phyloP scores from a whole-genome alignment of 495 filamentous ascomycete species.

The Xylaria scruposa region DNA sequence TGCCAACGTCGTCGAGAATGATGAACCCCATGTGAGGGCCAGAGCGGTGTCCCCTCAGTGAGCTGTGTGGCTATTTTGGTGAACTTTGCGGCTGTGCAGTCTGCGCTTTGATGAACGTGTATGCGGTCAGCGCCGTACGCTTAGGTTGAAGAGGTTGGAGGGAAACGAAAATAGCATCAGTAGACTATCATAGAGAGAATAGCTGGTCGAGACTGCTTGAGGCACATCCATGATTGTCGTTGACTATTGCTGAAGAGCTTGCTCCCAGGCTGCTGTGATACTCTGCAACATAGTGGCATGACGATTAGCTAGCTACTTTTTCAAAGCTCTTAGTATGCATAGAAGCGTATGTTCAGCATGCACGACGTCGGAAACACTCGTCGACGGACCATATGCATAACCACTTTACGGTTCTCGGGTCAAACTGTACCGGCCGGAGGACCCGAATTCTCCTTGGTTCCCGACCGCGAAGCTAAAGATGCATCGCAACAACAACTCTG shows the following conservation, averaged over 20 bases:
- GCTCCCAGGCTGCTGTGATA: not conserved
- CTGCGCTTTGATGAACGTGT: conserved; percentile 8
- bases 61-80: conserved; percentile 26
- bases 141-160: conserved; percentile 17
- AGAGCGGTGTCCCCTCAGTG: conserved; percentile 21
- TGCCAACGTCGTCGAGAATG: conserved; percentile 21
- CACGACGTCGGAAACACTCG: not conserved
- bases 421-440: conserved; percentile 10
- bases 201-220: conserved; percentile 8
- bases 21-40: conserved; percentile 19
- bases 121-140: conserved; percentile 26
- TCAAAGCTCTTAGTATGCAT: not conserved
- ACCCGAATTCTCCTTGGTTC: conserved; percentile 13
- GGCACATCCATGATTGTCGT: not conserved
- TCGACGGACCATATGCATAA: not conserved
- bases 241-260: not conserved
- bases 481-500: conserved; percentile 1
- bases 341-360: not conserved
- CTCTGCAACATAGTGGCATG: not conserved
- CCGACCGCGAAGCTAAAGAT: not conserved
- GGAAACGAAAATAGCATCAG: conserved; percentile 23
- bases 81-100: conserved; percentile 26
- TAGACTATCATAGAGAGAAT: conserved; percentile 11
- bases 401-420: not conserved
- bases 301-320: not conserved